Conservation (phyloP, 257 asterid genomes). For the Solanum medicagineum region DNA sequence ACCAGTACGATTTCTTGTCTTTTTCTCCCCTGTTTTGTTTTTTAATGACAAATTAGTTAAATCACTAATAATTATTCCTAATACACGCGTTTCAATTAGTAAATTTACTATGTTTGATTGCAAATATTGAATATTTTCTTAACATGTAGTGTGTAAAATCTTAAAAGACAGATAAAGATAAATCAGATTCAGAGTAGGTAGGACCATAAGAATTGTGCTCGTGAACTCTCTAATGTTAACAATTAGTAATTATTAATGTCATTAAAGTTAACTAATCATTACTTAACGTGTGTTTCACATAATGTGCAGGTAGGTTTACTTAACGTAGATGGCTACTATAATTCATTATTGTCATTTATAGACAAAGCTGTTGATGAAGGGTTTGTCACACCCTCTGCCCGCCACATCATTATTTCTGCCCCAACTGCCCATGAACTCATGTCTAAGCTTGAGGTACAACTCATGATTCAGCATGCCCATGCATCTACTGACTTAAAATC, state of each 20-base stretch:
- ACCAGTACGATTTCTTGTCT: slow-evolving; percentile 37
- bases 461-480: neutral
- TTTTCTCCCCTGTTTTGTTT: neutral
- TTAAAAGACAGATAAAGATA: neutral
- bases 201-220: neutral
- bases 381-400: slow-evolving; percentile 79
- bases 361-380: slow-evolving; percentile 98
- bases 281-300: neutral
- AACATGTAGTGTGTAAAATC: neutral
- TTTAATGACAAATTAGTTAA: neutral
- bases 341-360: slow-evolving; percentile 67
- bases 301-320: slow-evolving; percentile 72
- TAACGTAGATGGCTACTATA: slow-evolving; percentile 92
- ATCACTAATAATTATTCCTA: neutral
- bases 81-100: neutral
- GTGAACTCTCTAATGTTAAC: neutral
- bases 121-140: neutral
- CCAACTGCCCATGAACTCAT: slow-evolving; percentile 86
- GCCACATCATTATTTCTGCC: slow-evolving; percentile 88
- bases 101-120: neutral
- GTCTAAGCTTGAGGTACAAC: slow-evolving; percentile 76
- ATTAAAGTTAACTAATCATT: neutral
- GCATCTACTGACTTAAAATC: neutral
- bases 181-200: neutral
- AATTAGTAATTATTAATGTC: neutral